Base-by-base conservation (phyloP, 139 green algal genomes). In the Medakamo hakoo region DNA sequence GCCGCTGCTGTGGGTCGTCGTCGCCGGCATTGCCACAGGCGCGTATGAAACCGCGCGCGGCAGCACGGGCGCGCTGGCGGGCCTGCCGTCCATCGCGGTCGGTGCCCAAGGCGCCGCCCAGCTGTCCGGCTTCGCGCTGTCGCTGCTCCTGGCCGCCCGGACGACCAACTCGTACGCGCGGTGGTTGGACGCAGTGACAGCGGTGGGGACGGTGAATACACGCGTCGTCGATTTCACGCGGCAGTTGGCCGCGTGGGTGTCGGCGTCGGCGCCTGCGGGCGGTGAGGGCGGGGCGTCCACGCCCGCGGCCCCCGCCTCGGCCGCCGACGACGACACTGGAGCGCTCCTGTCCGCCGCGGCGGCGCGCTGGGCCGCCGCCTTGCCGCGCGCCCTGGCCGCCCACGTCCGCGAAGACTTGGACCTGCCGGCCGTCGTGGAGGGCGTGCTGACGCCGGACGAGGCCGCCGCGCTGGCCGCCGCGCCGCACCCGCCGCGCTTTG, bases 61-160 rank as follows among this genome's bases (percentile, higher is more conserved):
- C 9, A 16, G 9, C 9, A 16, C 9, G 40, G 9, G 9, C 16
- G 9, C 16, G 40, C 40, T 16, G 9, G 9, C 40, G n/a, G 19
- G 14, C 19, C 55, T 59, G 22, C 55, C 22, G 40, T 21, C 9
- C 40, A 16, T 52, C 9, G 40, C 40, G 9, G 40, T 52, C 9
- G 40, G 40, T 52, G 40, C 40, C 40, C 16, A 9, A 9, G 9
- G 9, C 40, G 40, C 40, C 16, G 40, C 40, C 40, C 40, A 67
- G 4, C 21, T 77, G 49, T 71, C 68, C 0, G 68, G 63, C 2
- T 68, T 67, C 27, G 67, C 70, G 1, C 55, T 77, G 2, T 64
- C 68, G 49, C 63, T 77, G 20, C 58, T 77, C 4, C 67, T 77
- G 0, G 71, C 75, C 26, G 75, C 75, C 32, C 59, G 67, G 1